Evolutionary conservation across 75 land plant genomes (phyloP), one percentile per base, ranked within the genome.

Genomic region (Isoetes taiwanensis): DNA sequence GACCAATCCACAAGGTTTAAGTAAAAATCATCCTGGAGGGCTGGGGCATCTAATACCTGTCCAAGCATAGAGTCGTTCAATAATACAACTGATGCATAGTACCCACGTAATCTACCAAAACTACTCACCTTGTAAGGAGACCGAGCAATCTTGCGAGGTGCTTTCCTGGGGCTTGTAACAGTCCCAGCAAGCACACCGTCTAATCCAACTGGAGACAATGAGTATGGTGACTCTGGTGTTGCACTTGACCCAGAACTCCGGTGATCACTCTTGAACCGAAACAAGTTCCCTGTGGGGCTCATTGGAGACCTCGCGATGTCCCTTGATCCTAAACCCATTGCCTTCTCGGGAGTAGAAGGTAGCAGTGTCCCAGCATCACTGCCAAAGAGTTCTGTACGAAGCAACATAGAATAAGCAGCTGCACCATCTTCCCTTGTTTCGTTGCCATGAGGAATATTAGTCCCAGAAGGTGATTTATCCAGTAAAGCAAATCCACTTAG

Each of bases 351-450:
- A 17, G 81, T 75, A 16, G 71, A 80, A 19, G 87, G 85, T 32
- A 69, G 21, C 38, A 63, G 66, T 10, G 67, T 62, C 16, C 54
- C 64, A 19, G 78, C 72, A 58, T 91, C 93, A 34, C 55, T 21
- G 12, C 97, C 97, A 46, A 93, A 79, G 26, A 93, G 80, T 76
- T 93, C 98, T 1, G 72, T 43, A 40, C 78, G 66, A 54, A 93
- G 76, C 58, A 93, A 54, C 62, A 78, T 70, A 0, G 79, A 66
- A 58, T 93, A 93, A 0, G 81, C 78, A 25, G 84, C 97, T 34
- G 72, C 76, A 23, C 90, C 77, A 28, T 82, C 90, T 53, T 82
- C 95, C 43, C 83, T 75, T 6, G 32, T 75, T 21, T 61, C 72
- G 57, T 48, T n/a, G 46, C 19, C 21, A 66, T 23, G 40, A 42